phyloP scores from a whole-genome alignment of 2,329 filamentous ascomycete species.

The Ophiostoma fasciatum region DNA sequence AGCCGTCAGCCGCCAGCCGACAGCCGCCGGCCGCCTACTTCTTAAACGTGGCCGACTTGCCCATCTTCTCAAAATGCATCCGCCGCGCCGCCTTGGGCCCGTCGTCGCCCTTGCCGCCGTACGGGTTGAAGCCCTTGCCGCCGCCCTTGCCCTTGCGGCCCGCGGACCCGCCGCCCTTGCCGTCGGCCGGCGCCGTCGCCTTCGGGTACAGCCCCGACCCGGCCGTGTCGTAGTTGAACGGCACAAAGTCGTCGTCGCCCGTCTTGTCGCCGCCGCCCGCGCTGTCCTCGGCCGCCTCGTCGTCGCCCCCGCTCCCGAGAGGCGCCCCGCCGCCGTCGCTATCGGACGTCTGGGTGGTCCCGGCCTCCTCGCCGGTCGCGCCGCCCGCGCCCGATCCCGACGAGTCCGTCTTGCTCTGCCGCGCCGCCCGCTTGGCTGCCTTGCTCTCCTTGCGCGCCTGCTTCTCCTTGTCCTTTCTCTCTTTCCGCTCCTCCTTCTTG shows the following conservation, averaged over 20 bases:
- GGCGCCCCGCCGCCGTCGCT: constrained; percentile 25
- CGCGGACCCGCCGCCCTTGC: constrained; percentile 3
- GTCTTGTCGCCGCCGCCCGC: neutral
- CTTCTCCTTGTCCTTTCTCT: constrained; percentile 9
- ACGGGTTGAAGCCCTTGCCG: constrained; percentile 20
- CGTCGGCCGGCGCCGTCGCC: constrained; percentile 1
- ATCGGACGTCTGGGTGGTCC: constrained; percentile 15
- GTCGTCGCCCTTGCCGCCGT: constrained; percentile 16
- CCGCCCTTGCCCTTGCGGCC: constrained; percentile 9
- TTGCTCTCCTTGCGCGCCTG: constrained; percentile 8
- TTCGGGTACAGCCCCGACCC: constrained; percentile 19
- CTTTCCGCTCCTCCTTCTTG: constrained; percentile 11
- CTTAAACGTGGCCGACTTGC: constrained; percentile 26
- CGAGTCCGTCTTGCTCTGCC: constrained; percentile 21
- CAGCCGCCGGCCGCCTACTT: constrained; percentile 15
- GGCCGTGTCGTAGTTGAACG: constrained; percentile 23
- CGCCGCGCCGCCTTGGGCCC: constrained; percentile 18
- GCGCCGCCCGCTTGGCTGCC: constrained; percentile 6
- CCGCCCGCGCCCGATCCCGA: constrained; percentile 6
- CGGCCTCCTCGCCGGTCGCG: constrained; percentile 6
- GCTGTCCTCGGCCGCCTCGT: constrained; percentile 15
- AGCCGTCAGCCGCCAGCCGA: too few species aligned
- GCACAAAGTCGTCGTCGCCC: constrained; percentile 14
- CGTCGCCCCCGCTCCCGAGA: constrained; percentile 15
- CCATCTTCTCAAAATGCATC: constrained; percentile 18